Evolutionary conservation across 2,329 filamentous ascomycete species (phyloP).

Genomic region (Exophiala bonariae): DNA sequence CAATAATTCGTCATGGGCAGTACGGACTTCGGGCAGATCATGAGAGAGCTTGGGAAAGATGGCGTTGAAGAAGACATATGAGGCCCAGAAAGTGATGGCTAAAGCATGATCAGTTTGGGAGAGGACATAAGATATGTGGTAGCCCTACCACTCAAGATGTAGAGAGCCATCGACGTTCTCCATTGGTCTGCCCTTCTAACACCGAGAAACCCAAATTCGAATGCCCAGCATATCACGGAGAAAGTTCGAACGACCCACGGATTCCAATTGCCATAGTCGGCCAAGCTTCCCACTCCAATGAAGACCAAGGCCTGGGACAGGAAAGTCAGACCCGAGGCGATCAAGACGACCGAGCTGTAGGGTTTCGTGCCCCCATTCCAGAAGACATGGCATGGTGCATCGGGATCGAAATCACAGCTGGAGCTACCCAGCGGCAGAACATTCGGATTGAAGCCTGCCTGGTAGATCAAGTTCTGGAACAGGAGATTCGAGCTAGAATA

Average conservation of each 20-base stretch:
- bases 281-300: slow-evolving; percentile 42
- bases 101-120: slow-evolving; percentile 1
- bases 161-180: slow-evolving; percentile 42
- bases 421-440: slow-evolving; percentile 38
- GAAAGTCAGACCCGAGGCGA: slow-evolving; percentile 45
- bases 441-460: slow-evolving; percentile 41
- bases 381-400: slow-evolving; percentile 40
- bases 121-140: slow-evolving; percentile 25
- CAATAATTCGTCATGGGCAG: slow-evolving; percentile 41
- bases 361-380: slow-evolving; percentile 40
- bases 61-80: slow-evolving; percentile 44
- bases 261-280: slow-evolving; percentile 44
- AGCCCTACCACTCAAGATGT: slow-evolving; percentile 33
- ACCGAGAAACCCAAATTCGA: slow-evolving; percentile 43
- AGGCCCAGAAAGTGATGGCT: slow-evolving; percentile 39
- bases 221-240: slow-evolving; percentile 42
- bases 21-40: slow-evolving; percentile 43
- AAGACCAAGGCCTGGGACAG: slow-evolving; percentile 45
- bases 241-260: slow-evolving; percentile 41
- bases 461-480: slow-evolving; percentile 37
- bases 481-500: slow-evolving; percentile 34
- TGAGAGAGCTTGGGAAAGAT: slow-evolving; percentile 33
- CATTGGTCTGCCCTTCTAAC: slow-evolving; percentile 40
- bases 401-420: slow-evolving; percentile 30
- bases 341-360: slow-evolving; percentile 40